Base-by-base conservation (phyloP, 306 rosid genomes). In the Vigna mungo region DNA sequence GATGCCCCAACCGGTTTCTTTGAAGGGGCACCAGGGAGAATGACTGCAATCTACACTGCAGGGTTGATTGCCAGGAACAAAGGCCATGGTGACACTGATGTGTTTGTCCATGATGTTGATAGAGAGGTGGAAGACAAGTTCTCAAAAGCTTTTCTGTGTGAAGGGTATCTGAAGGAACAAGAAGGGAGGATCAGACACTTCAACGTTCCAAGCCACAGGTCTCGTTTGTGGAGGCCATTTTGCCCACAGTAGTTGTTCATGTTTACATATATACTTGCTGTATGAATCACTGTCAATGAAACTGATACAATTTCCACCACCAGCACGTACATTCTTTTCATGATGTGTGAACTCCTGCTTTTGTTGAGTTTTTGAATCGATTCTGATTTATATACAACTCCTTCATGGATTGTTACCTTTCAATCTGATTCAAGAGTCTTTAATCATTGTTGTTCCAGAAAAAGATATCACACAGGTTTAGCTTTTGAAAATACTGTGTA, bases 101-200 rank as follows among this genome's bases (percentile, higher is more conserved):
- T 92, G 81, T 95, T 95, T 72, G 97, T 95, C 7, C 98, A 95
- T 44, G 98, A 95, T 83, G 97, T 95, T 25, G 89, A 95, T 71
- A 89, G 98, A 41, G 74, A 60, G 8, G 93, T 92, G 5, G 98
- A 95, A 83, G 97, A 95, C 41, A 60, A 71, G 2, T 95, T 92
- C 81, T 95, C 98, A 0, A 87, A 80, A 64, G 73, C 85, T 14
- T 95, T 95, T 30, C 93, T 95, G 0, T 95, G 97, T 58, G 85
- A 90, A 82, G 93, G 96, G 1, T 95, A 95, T 79, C 62, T 95
- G 72, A 85, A 71, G 68, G 90, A 89, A 69, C 95, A 95, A 75
- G 85, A 92, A 77, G 96, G 97, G 0, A 86, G 97, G 77, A 82
- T 95, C 5, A 86, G 97, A 81, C 98, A 88, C 77, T 95, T 95